Evolutionary conservation across 495 filamentous ascomycete species (phyloP), one percentile per base, ranked within the genome.

Genomic region (Aspergillus ellipticus): DNA sequence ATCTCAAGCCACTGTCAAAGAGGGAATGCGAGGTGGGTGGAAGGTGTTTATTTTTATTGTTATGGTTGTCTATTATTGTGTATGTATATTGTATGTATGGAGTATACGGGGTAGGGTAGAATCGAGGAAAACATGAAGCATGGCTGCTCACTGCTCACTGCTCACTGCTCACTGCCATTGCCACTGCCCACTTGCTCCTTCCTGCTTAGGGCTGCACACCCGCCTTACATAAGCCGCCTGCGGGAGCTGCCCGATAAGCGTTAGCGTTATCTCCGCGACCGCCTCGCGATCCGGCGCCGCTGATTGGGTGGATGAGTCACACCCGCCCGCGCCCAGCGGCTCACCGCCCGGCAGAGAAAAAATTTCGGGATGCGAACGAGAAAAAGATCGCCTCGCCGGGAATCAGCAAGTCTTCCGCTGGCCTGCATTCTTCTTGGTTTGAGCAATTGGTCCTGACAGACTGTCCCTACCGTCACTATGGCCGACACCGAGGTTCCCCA

Each of bases 401-500:
- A 4, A 5, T 39, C 45, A 47, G 22, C 45, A 24, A 7, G 21
- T 7, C 16, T 48, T 29, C 45, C 15, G 4, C 45, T 48, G 20
- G 6, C 7, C 13, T 16, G 13, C 24, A 28, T 29, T 29, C 45
- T n/a, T 29, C 28, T 29, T 16, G 20, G 16, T 28, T 24, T 22
- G 15, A 48, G 24, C 24, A 48, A 28, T 47, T 28, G 28, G 13
- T 48, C 45, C 8, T 29, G 24, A 29, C 45, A 29, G 16, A 16
- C 22, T 29, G 19, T n/a, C 20, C 21, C 20, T 28, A 51, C 43
- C 51, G 46, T 53, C 62, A 56, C 33, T 50, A 66, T 66, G 64
- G 60, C 64, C 19, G 53, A 47, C 16, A 59, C 61, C 42, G 56
- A 57, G 42, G 60, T 62, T 47, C 82, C 82, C 46, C 78, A 82